These are phyloP conservation scores for Coffea eugenioides DNA, from an alignment of 257 asterid genomes.

Conservation along the genomic window DNA sequence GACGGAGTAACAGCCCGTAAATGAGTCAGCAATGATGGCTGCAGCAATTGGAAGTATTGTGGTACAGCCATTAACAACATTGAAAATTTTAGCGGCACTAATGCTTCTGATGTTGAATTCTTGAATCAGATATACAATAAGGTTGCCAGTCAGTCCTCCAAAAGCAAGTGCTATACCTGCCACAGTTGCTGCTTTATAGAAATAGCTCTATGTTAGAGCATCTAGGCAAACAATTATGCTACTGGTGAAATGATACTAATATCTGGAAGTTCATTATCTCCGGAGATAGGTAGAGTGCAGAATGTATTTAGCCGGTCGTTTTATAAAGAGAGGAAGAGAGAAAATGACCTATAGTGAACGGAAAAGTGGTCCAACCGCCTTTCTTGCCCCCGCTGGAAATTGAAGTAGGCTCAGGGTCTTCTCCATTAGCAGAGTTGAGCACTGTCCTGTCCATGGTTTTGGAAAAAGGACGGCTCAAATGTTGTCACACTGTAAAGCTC, in stretches of 20 bases:
- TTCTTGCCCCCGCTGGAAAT: conserved; percentile 1
- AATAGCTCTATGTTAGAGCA: background rate
- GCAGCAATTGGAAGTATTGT: conserved; percentile 67
- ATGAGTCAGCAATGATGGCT: conserved; percentile 78
- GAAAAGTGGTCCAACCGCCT: conserved; percentile 15
- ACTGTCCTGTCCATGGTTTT: conserved; percentile 3
- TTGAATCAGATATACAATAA: conserved; percentile 70
- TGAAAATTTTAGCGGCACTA: conserved; percentile 69
- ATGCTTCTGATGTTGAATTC: conserved; percentile 75
- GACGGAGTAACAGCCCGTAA: conserved; percentile 65
- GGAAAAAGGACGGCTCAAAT: background rate
- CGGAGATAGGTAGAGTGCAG: background rate
- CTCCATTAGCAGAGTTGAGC: background rate
- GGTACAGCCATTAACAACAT: conserved; percentile 65
- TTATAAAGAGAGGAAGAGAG: background rate
- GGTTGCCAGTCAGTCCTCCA: conserved; percentile 69
- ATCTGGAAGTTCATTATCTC: background rate
- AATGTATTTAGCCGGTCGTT: no score
- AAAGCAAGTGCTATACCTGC: conserved; percentile 55
- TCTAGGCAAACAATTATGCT: background rate
- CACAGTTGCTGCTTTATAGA: conserved; percentile 47
- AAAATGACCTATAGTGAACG: conserved; percentile 11
- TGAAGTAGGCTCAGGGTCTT: background rate
- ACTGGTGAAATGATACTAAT: background rate
- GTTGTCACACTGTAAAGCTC: background rate